Percentiles rank a stretch among this genome's conserved stretches.
phyloP scores from a whole-genome alignment of 371 early-diverging fungal species.

The Conidiobolus coronatus region DNA sequence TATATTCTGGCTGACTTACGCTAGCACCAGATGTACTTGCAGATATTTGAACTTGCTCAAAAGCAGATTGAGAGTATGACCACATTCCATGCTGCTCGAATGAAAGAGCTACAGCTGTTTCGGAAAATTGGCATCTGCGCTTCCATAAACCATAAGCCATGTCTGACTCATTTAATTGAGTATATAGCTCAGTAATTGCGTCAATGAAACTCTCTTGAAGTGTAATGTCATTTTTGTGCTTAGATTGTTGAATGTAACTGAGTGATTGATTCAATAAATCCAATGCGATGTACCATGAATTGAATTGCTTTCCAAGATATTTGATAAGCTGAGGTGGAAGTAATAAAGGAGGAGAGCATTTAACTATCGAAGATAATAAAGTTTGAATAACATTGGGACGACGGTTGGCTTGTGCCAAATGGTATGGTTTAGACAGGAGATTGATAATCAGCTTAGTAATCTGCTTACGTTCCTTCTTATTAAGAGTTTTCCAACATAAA shows the following conservation, averaged over 20 bases:
- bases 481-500: conserved; percentile 49
- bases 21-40: conserved; percentile 69
- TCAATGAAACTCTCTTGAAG: conserved; percentile 75
- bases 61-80: conserved; percentile 76
- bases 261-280: conserved; percentile 39
- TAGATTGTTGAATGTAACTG: conserved; percentile 8
- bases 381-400: conserved; percentile 89
- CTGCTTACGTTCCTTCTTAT: conserved; percentile 54
- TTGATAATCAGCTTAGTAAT: conserved; percentile 53
- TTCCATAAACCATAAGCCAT: conserved; percentile 86
- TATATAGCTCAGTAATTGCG: conserved; percentile 65
- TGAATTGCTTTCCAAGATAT: conserved; percentile 70
- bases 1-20: conserved; percentile 92
- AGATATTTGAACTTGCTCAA: conserved; percentile 85
- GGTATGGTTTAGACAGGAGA: conserved; percentile 78
- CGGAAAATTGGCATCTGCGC: conserved; percentile 72
- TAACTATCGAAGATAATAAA: conserved; percentile 61
- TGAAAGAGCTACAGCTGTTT: conserved; percentile 91
- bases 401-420: conserved; percentile 42
- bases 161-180: conserved; percentile 58
- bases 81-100: conserved; percentile 89
- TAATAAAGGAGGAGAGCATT: conserved; percentile 39
- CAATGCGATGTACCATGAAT: conserved; percentile 75
- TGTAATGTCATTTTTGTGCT: conserved; percentile 42
- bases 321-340: conserved; percentile 84